phyloP scores from a whole-genome alignment of 2,329 filamentous ascomycete species.

The Colletotrichum filicis region DNA sequence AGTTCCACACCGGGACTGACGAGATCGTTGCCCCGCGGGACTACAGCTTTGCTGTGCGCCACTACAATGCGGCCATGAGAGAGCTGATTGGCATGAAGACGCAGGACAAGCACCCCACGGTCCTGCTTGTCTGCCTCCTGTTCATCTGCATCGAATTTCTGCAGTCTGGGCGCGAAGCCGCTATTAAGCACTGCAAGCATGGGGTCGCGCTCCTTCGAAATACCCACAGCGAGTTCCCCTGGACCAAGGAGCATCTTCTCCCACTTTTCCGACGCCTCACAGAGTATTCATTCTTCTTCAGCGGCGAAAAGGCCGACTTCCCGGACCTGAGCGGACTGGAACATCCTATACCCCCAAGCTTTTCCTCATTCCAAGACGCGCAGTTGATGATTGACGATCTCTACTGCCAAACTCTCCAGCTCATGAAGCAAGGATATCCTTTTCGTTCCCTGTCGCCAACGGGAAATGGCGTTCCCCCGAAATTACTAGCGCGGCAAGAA shows the following conservation, averaged over 20 bases:
- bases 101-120: slow-evolving; percentile 37
- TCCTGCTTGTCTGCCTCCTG: slow-evolving; percentile 58
- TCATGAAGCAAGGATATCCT: slow-evolving; percentile 43
- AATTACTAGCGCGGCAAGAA: not conserved
- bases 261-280: slow-evolving; percentile 19
- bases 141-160: slow-evolving; percentile 68
- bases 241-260: slow-evolving; percentile 25
- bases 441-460: slow-evolving; percentile 39
- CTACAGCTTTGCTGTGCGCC: slow-evolving; percentile 50
- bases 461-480: not conserved
- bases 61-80: slow-evolving; percentile 62
- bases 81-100: slow-evolving; percentile 51
- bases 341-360: slow-evolving; percentile 22
- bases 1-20: slow-evolving; percentile 26
- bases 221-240: slow-evolving; percentile 22
- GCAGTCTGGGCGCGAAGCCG: slow-evolving; percentile 37
- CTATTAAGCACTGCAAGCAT: slow-evolving; percentile 29
- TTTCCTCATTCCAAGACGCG: slow-evolving; percentile 40
- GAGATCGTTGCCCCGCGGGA: not conserved
- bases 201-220: slow-evolving; percentile 24
- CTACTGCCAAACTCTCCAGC: slow-evolving; percentile 41
- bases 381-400: slow-evolving; percentile 46
- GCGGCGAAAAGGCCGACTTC: slow-evolving; percentile 27
- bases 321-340: slow-evolving; percentile 34
- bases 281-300: slow-evolving; percentile 26